Conservation (phyloP, 2,329 filamentous ascomycete genomes). For the Trematosphaeria pertusa region DNA sequence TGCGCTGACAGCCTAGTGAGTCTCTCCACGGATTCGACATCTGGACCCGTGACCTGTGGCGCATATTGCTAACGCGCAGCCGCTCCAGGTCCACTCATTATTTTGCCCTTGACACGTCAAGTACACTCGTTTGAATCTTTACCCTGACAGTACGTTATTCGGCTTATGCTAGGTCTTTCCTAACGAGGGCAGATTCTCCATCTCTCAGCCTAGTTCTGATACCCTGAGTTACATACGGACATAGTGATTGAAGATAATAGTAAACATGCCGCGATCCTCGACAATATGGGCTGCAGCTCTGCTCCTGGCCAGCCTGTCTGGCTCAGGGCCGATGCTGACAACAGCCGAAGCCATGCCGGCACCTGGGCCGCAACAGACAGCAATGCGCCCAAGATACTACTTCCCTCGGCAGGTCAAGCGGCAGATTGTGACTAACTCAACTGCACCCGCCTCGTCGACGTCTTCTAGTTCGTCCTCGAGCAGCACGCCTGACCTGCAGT, state of each 20-base stretch:
- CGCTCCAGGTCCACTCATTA: slow-evolving; percentile 46
- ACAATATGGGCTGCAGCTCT: slow-evolving; percentile 57
- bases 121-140: slow-evolving; percentile 58
- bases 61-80: slow-evolving; percentile 24
- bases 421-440: slow-evolving; percentile 47
- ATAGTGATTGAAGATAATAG: slow-evolving; percentile 37
- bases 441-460: slow-evolving; percentile 33
- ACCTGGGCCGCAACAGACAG: slow-evolving; percentile 43
- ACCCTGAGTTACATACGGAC: slow-evolving; percentile 32
- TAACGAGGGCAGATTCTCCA: slow-evolving; percentile 23
- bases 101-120: slow-evolving; percentile 53
- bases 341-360: slow-evolving; percentile 59
- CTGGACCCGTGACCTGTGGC: background rate
- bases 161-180: background rate
- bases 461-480: slow-evolving; percentile 31
- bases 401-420: slow-evolving; percentile 57
- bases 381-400: slow-evolving; percentile 53
- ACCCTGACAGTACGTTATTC: slow-evolving; percentile 45
- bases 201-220: slow-evolving; percentile 22
- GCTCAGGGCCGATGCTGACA: slow-evolving; percentile 54
- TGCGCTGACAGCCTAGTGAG: slow-evolving; percentile 47
- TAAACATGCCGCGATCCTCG: slow-evolving; percentile 53
- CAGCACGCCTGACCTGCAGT: slow-evolving; percentile 25
- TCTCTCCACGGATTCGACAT: slow-evolving; percentile 6
- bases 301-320: slow-evolving; percentile 53